Conservation (phyloP, 305 asterid species). For the Rubia tinctorum region DNA sequence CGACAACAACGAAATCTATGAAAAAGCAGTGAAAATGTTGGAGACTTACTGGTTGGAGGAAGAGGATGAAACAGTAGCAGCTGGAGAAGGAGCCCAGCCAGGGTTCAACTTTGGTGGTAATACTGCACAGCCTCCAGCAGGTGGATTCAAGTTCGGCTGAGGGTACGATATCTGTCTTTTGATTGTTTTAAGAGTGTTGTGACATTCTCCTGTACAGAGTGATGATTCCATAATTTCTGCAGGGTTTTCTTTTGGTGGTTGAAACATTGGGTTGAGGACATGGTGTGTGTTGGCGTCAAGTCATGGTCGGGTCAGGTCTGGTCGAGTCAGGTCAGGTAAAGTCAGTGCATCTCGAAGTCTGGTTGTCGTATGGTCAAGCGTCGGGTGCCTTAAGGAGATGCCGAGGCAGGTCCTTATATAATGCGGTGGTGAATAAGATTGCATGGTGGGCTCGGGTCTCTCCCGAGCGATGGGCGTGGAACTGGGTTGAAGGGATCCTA, state of each 20-base stretch:
- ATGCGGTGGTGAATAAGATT: slow-evolving; percentile 36
- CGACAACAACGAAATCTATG: slow-evolving; percentile 77
- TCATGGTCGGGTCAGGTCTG: slow-evolving; percentile 28
- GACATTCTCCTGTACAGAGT: not conserved
- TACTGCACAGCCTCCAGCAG: slow-evolving; percentile 66
- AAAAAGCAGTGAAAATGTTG: slow-evolving; percentile 80
- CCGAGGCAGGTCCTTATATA: slow-evolving; percentile 35
- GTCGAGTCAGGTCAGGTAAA: slow-evolving; percentile 33
- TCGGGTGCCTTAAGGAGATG: slow-evolving; percentile 46
- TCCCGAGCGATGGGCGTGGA: slow-evolving; percentile 8
- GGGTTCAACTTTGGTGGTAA: slow-evolving; percentile 67
- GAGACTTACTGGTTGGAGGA: slow-evolving; percentile 85
- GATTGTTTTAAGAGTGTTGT: no score
- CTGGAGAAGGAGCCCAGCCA: slow-evolving; percentile 47
- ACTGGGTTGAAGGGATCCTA: not conserved
- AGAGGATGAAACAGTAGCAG: slow-evolving; percentile 56
- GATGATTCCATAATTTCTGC: not conserved
- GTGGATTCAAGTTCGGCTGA: slow-evolving; percentile 63
- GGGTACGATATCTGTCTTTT: no score
- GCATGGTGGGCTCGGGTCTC: slow-evolving; percentile 12
- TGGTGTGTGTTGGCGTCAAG: slow-evolving; percentile 36
- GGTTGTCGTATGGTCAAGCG: slow-evolving; percentile 48
- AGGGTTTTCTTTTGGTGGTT: slow-evolving; percentile 31
- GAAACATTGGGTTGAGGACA: not conserved
- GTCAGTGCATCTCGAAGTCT: slow-evolving; percentile 50